Evolutionary conservation across 257 asterid genomes (phyloP).

Genomic region (Rubia yunnanensis): DNA sequence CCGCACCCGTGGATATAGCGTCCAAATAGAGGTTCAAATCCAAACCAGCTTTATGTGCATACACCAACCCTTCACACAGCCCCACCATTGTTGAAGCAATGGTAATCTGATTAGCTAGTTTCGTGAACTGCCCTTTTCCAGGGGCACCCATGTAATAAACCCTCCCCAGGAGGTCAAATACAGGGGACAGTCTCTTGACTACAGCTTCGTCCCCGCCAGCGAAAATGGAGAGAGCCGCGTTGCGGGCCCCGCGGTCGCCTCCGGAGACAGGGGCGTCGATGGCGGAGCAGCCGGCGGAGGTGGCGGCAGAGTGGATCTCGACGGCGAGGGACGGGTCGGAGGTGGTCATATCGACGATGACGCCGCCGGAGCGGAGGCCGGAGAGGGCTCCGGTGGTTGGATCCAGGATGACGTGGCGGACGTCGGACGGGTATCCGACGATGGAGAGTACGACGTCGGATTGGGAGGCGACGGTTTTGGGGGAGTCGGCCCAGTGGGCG

Average conservation of each 20-base stretch:
- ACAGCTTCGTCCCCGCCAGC: conserved; percentile 69
- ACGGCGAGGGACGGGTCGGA: conserved; percentile 84
- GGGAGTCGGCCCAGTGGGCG: conserved; percentile 73
- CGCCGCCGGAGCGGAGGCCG: conserved; percentile 61
- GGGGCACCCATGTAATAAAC: conserved; percentile 87
- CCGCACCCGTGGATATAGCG: conserved; percentile 85
- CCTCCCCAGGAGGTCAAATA: conserved; percentile 47
- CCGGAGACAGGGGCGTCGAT: conserved; percentile 92
- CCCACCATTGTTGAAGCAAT: conserved; percentile 84
- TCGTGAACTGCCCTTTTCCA: conserved; percentile 87
- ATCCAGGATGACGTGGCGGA: conserved; percentile 75
- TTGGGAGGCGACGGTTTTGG: conserved; percentile 67
- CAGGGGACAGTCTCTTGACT: conserved; percentile 41
- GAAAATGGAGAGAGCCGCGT: conserved; percentile 71
- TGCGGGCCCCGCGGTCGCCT: conserved; percentile 82
- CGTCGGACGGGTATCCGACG: conserved; percentile 91
- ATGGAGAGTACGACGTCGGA: conserved; percentile 84
- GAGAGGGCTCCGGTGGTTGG: conserved; percentile 61
- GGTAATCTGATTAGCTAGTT: conserved; percentile 70
- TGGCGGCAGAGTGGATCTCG: conserved; percentile 63
- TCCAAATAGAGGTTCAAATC: conserved; percentile 36
- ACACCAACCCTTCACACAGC: conserved; percentile 69
- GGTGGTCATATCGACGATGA: conserved; percentile 80
- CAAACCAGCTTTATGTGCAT: conserved; percentile 74
- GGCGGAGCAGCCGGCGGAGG: conserved; percentile 45